Conservation (phyloP, 1,284 basidiomycete genomes). For the Meira miltonrushii region DNA sequence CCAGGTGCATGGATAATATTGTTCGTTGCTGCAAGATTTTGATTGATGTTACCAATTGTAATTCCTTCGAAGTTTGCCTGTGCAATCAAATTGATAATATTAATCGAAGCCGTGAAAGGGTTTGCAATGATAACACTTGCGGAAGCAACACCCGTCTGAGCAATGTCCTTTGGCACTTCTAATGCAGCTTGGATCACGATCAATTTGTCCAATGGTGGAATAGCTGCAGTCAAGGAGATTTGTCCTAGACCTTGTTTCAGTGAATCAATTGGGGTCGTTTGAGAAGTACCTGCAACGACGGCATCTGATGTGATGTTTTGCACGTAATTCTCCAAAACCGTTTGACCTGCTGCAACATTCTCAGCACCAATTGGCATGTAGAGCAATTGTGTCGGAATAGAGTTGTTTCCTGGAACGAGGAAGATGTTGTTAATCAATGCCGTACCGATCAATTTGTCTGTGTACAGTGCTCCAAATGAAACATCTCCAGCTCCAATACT, state of each 20-base stretch:
- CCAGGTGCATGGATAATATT: constrained; percentile 63
- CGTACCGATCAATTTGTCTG: constrained; percentile 61
- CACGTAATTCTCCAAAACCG: constrained; percentile 66
- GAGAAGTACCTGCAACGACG: constrained; percentile 61
- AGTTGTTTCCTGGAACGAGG: constrained; percentile 31
- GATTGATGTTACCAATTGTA: constrained; percentile 56
- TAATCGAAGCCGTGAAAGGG: constrained; percentile 72
- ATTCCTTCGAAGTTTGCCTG: constrained; percentile 57
- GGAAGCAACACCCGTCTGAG: constrained; percentile 33
- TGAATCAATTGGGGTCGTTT: constrained; percentile 64
- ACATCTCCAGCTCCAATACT: constrained; percentile 68
- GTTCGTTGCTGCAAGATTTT: constrained; percentile 54
- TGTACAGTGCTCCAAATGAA: constrained; percentile 62
- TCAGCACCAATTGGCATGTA: constrained; percentile 63
- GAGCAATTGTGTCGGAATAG: constrained; percentile 58
- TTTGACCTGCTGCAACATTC: constrained; percentile 59
- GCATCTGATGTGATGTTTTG: constrained; percentile 63
- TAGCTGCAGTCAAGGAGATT: constrained; percentile 63
- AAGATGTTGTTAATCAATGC: constrained; percentile 59
- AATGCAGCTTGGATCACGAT: constrained; percentile 58
- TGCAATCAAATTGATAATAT: constrained; percentile 61
- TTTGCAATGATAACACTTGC: constrained; percentile 58
- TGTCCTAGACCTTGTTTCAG: constrained; percentile 64
- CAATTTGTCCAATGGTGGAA: constrained; percentile 66
- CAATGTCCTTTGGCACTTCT: constrained; percentile 50